Base-by-base conservation (phyloP, 768 basidiomycete genomes). In the Rhodocollybia butyracea region DNA sequence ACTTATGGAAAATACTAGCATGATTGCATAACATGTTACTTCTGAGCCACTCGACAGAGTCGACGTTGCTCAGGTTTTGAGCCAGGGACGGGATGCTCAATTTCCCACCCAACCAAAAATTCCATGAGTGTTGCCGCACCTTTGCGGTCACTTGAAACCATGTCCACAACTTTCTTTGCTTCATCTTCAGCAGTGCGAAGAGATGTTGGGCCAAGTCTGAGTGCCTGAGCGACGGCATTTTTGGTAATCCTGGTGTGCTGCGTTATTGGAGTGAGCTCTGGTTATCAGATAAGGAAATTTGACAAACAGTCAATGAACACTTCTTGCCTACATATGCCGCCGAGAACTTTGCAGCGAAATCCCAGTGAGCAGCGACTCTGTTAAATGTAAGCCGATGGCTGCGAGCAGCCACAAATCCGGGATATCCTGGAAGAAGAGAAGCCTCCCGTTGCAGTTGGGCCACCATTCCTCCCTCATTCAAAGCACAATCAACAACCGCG, bases 21-120 rank as follows among this genome's bases (percentile, higher is more conserved):
- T n/a, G n/a, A n/a, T n/a, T n/a, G n/a, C n/a, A n/a, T n/a, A n/a
- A n/a, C n/a, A n/a, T n/a, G n/a, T n/a, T n/a, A n/a, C n/a, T n/a
- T n/a, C n/a, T n/a, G n/a, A n/a, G n/a, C n/a, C n/a, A n/a, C n/a
- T 36, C 34, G 34, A 86, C 54, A 84, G 86, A 66, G 76, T 78
- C 8, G 69, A 66, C 7, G 82, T 85, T 1, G 79, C 86, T 59
- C 75, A 79, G 55, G 70, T 76, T 1, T 64, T 85, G 11, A 66
- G 68, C 0, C 61, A 66, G 48, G 74, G 72, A 3, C 70, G 70
- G 26, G 71, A 83, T 59, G 84, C 84, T 38, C 83, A 86, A 46
- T 80, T 86, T 19, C 83, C 83, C 3, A 86, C 85, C 17, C 34
- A 8, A 8, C 10, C 8, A 36, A 17, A 36, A 36, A 36, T 8